These are phyloP conservation scores for Rosa multiflora DNA, from an alignment of 306 rosid genomes.

Conservation along the genomic window DNA sequence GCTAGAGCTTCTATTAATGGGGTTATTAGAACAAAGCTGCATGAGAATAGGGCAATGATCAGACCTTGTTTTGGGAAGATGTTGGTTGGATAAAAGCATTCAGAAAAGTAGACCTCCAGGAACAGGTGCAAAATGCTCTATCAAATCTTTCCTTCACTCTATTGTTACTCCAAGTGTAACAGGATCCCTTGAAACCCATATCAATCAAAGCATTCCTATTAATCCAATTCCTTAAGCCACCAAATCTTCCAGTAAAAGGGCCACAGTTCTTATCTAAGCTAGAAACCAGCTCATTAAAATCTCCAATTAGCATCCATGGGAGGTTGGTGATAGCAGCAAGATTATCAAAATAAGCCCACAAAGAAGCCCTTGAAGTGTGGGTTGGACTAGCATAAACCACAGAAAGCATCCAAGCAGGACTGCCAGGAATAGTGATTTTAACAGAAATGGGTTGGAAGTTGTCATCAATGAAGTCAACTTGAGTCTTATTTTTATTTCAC, in stretches of 20 bases:
- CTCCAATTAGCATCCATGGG: neutral
- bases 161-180: neutral
- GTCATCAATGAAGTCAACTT: rapidly evolving
- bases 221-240: neutral
- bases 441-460: neutral
- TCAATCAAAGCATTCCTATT: neutral
- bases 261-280: neutral
- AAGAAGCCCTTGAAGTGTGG: neutral
- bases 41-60: no score
- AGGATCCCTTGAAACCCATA: neutral
- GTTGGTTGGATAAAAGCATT: neutral
- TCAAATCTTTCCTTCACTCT: neutral
- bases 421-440: rapidly evolving
- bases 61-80: neutral
- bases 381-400: neutral
- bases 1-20: no score
- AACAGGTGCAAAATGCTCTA: neutral
- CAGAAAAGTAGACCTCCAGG: rapidly evolving
- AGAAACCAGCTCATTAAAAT: neutral
- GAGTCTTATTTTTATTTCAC: neutral
- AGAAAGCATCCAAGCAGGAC: neutral
- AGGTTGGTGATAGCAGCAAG: neutral
- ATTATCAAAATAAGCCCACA: neutral
- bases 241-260: neutral
- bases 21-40: no score